These are phyloP conservation scores for Pseudogymnoascus sp. DNA, from an alignment of 2,329 filamentous ascomycete genomes.

Conservation along the genomic window DNA sequence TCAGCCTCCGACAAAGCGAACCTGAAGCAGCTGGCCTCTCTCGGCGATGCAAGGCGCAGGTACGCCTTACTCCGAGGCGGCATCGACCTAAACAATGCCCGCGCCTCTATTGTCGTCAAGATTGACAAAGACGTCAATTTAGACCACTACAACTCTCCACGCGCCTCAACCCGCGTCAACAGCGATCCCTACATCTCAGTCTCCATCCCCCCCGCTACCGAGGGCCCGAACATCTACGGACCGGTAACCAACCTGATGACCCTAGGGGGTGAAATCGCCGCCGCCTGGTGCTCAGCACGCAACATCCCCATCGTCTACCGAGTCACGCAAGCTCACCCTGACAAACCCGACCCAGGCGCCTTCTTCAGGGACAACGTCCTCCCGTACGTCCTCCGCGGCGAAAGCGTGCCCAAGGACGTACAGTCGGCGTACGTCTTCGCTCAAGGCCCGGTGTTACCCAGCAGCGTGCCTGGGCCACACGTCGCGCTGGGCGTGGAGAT, in stretches of 20 bases:
- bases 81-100: slow-evolving; percentile 41
- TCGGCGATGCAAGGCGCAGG: slow-evolving; percentile 37
- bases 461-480: slow-evolving; percentile 47
- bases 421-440: slow-evolving; percentile 28
- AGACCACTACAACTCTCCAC: background rate
- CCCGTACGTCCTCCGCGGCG: slow-evolving; percentile 15
- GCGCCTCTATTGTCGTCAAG: slow-evolving; percentile 38
- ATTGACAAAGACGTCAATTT: slow-evolving; percentile 28
- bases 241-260: slow-evolving; percentile 49
- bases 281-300: slow-evolving; percentile 52
- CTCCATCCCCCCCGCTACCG: background rate
- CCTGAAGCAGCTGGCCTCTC: slow-evolving; percentile 40
- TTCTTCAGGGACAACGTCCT: slow-evolving; percentile 20
- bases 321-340: slow-evolving; percentile 23
- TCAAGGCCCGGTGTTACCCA: slow-evolving; percentile 45
- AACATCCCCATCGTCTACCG: slow-evolving; percentile 54
- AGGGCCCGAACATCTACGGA: slow-evolving; percentile 15
- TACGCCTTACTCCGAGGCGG: slow-evolving; percentile 42
- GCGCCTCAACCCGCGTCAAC: background rate
- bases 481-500: slow-evolving; percentile 51
- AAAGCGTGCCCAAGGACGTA: background rate
- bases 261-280: slow-evolving; percentile 54
- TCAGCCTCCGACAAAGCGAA: slow-evolving; percentile 38
- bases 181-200: slow-evolving; percentile 2
- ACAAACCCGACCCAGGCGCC: slow-evolving; percentile 20